Percentiles rank a stretch among this genome's conserved stretches.
Evolutionary conservation across 73 alveolate genomes (phyloP).

Genomic region (Tetrahymena malaccensis): DNA sequence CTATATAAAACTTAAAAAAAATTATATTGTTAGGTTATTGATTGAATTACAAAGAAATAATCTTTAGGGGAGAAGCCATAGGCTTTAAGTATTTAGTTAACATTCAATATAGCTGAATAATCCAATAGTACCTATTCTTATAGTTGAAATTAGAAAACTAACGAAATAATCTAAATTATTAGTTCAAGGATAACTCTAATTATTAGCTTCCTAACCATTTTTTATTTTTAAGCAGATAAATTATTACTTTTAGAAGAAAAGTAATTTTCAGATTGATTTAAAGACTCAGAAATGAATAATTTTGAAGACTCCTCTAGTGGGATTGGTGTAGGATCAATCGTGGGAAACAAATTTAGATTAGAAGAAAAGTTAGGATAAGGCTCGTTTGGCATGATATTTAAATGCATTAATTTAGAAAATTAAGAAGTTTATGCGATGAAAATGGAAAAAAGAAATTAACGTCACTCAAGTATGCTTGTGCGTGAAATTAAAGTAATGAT

Average conservation of each 20-base stretch:
- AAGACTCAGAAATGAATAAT: not conserved
- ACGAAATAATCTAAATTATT: not conserved
- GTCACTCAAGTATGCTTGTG: constrained; percentile 14
- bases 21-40: not conserved
- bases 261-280: not conserved
- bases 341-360: constrained; percentile 24
- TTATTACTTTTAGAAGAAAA: not conserved
- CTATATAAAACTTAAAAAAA: not conserved
- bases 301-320: not conserved
- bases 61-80: not conserved
- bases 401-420: constrained; percentile 26
- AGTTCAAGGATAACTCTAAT: not conserved
- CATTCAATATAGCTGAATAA: not conserved
- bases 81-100: not conserved
- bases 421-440: constrained; percentile 33
- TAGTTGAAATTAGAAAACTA: no score
- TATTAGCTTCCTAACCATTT: not conserved
- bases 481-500: constrained; percentile 32
- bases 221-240: not conserved
- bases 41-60: not conserved
- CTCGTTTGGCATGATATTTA: constrained; percentile 28
- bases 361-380: constrained; percentile 38
- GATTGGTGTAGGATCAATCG: constrained; percentile 3
- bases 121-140: not conserved
- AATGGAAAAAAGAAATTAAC: constrained; percentile 32